phyloP scores from a whole-genome alignment of 192 early-diverging fungal species.

The Coemansia sp. region DNA sequence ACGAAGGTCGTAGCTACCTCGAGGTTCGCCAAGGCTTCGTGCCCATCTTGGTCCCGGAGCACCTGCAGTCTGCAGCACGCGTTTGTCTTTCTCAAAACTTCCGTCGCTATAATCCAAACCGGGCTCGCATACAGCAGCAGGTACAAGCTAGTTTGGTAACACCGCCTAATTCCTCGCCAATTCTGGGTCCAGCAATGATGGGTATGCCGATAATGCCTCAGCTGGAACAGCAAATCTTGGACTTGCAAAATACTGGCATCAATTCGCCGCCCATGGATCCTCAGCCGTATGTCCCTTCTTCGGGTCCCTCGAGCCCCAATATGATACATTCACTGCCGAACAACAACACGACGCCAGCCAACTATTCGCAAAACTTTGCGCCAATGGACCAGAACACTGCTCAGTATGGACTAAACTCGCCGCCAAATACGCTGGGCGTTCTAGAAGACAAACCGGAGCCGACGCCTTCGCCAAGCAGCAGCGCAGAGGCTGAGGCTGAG shows the following conservation, averaged over 20 bases:
- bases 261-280: too few species aligned
- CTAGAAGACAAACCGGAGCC: neutral
- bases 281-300: too few species aligned
- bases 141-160: neutral
- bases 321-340: too few species aligned
- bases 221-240: too few species aligned
- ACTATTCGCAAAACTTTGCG: neutral
- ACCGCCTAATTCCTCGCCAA: neutral
- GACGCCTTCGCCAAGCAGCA: neutral
- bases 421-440: constrained; percentile 14
- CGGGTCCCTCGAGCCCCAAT: too few species aligned
- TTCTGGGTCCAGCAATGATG: neutral
- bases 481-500: neutral
- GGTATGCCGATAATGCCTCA: too few species aligned
- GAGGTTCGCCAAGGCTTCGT: constrained; percentile 29
- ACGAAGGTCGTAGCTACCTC: constrained; percentile 24
- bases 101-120: constrained; percentile 13
- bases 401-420: constrained; percentile 10
- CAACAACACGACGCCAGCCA: neutral
- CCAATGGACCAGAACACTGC: neutral
- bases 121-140: neutral
- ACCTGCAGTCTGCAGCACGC: constrained; percentile 18
- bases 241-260: too few species aligned
- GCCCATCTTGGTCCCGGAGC: constrained; percentile 39
- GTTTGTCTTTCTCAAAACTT: constrained; percentile 25